Evolutionary conservation across 352 stramenopile genomes (phyloP).

Genomic region (Phytophthora capsici): DNA sequence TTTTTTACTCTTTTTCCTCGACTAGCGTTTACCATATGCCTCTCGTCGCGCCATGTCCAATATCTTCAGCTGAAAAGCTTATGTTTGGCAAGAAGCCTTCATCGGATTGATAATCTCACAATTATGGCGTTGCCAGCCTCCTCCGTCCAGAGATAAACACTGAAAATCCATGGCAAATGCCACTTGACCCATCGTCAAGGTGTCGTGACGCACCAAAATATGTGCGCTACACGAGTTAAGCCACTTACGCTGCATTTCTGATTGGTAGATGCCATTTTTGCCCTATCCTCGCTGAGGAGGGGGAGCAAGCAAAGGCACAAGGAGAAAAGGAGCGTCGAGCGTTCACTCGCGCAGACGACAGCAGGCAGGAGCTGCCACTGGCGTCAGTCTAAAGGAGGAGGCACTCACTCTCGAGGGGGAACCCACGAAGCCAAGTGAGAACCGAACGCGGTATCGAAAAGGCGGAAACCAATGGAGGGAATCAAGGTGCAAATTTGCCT

Average conservation of each 20-base stretch:
- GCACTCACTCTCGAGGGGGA: not conserved
- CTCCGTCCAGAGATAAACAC: constrained; percentile 10
- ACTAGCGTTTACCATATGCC: constrained; percentile 16
- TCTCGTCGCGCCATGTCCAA: not conserved
- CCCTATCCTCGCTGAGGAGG: constrained; percentile 22
- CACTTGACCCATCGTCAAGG: constrained; percentile 1
- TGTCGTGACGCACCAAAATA: constrained; percentile 9
- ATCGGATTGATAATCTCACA: constrained; percentile 3
- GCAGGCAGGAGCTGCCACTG: constrained; percentile 14
- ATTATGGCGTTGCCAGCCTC: not conserved
- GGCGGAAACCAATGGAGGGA: constrained; percentile 48
- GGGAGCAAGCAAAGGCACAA: constrained; percentile 17
- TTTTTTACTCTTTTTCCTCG: constrained; percentile 6
- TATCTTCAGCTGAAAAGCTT: constrained; percentile 4
- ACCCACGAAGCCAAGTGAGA: not conserved
- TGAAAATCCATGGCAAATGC: constrained; percentile 15
- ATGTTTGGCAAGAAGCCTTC: not conserved
- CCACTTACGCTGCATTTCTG: constrained; percentile 13
- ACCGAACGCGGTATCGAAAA: constrained; percentile 10
- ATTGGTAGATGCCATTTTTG: constrained; percentile 25
- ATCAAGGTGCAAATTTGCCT: constrained; percentile 49
- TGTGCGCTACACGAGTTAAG: constrained; percentile 33
- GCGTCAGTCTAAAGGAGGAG: constrained; percentile 9
- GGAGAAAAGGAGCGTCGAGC: constrained; percentile 24
- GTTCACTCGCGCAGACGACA: constrained; percentile 32